Base-by-base conservation (phyloP, 192 early-diverging fungal genomes). In the Coemansia sp. region DNA sequence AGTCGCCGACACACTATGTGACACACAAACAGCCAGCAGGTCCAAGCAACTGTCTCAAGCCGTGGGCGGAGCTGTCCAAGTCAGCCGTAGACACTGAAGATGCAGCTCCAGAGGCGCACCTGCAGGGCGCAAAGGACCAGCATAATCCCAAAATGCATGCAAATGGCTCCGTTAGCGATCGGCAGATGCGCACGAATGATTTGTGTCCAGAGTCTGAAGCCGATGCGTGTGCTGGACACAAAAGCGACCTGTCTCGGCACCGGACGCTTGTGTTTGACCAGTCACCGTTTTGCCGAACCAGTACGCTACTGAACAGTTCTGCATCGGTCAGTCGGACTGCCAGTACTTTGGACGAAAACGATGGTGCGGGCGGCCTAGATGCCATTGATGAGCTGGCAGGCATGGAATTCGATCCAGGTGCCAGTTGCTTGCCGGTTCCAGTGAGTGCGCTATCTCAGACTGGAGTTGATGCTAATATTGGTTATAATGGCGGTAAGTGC, bases 231-330 rank as follows among this genome's bases (percentile, higher is more conserved):
- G 21, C 21, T 17, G 52, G 25, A 7, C 62, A 55, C 14, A n/a
- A 49, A 2, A 61, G 38, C 32, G 71, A 72, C 27, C 19, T 61
- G 47, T 59, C 66, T 3, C 50, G 78, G 27, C 78, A 80, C 32
- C 78, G 72, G 21, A 80, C 78, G 4, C 49, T 80, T 41, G 62
- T 80, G 15, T 80, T 80, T 38, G 73, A 75, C 57, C 62, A 51
- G 51, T 75, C 78, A 23, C 72, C 78, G n/a, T 69, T 75, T 19
- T 45, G 75, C 22, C 54, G 66, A 8, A 25, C 69, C 12, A 72
- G 73, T 32, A 37, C 60, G 51, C 66, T 81, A 5, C 51, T 75
- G 1, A 48, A n/a, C 1, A 45, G 17, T 4, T 39, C 64, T 2
- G 29, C 35, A 1, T 65, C 55, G 15, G 22, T 53, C 12, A 64